Evolutionary conservation across 2,329 filamentous ascomycete species (phyloP).

Genomic region (Magnaporthiopsis poae): DNA sequence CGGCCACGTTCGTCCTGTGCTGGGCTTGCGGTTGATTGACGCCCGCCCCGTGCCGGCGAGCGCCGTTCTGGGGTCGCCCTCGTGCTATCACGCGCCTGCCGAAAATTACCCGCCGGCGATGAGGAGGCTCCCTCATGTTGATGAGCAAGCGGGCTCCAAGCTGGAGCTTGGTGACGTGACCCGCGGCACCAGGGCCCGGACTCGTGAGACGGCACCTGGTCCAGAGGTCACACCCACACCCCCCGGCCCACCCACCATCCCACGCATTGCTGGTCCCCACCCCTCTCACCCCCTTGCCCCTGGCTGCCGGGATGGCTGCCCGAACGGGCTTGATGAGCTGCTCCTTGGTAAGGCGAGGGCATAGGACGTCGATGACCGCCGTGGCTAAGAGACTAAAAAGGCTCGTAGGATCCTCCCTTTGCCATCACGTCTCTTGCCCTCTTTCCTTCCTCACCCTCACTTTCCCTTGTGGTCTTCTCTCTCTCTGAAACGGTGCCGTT

Average conservation of each 20-base stretch:
- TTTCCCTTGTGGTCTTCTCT: constrained; percentile 6
- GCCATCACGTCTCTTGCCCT: background rate
- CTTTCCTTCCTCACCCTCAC: constrained; percentile 7
- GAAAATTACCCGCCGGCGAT: no score
- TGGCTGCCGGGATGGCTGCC: background rate
- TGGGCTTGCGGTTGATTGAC: no score
- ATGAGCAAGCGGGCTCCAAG: no score
- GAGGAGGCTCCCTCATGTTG: no score
- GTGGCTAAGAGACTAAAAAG: background rate
- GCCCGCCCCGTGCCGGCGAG: no score
- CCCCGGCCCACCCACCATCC: no score
- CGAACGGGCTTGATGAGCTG: background rate
- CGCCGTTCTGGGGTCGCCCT: no score
- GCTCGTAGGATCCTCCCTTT: background rate
- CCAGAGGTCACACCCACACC: background rate
- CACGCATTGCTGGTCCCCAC: no score
- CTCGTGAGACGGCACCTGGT: constrained; percentile 3
- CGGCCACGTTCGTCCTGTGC: no score
- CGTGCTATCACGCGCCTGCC: no score
- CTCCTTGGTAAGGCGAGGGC: background rate
- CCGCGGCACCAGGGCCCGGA: no score
- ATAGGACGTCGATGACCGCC: background rate
- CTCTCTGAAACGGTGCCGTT: constrained; percentile 6
- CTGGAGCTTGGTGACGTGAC: no score
- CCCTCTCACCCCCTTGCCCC: background rate